Percentiles rank a stretch among this genome's conserved stretches.
Conservation (phyloP, 192 early-diverging fungal species). For the Entomortierella lignicola region DNA sequence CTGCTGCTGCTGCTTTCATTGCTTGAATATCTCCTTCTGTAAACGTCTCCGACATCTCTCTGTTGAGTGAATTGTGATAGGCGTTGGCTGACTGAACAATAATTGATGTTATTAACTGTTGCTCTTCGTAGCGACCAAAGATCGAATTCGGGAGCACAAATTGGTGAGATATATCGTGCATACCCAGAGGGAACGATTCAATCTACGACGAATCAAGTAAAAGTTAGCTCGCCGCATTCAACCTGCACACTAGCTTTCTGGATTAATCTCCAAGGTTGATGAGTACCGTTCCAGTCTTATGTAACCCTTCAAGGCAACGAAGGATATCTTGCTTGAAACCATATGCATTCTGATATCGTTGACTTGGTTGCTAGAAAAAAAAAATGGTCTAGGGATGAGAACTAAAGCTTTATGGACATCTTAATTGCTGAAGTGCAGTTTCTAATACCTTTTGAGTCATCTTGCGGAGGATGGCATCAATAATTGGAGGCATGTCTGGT, state of each 20-base stretch:
- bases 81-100: slow-evolving; percentile 42
- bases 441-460: slow-evolving; percentile 48
- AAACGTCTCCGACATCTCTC: not conserved
- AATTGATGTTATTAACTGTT: slow-evolving; percentile 43
- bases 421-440: not conserved
- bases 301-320: slow-evolving; percentile 22
- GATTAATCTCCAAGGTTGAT: not conserved
- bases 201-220: slow-evolving; percentile 12
- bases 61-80: slow-evolving; percentile 34
- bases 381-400: not conserved
- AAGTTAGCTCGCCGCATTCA: no score
- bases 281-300: slow-evolving; percentile 34
- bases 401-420: no score
- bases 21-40: slow-evolving; percentile 10
- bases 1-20: not conserved
- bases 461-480: slow-evolving; percentile 42
- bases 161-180: slow-evolving; percentile 34
- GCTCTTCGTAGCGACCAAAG: slow-evolving; percentile 33
- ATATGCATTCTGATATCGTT: slow-evolving; percentile 43
- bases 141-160: slow-evolving; percentile 38
- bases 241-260: not conserved
- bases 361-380: slow-evolving; percentile 40
- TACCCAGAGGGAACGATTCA: slow-evolving; percentile 31
- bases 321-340: slow-evolving; percentile 52
- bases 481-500: slow-evolving; percentile 45